A percentile compares a stretch with the other conserved stretches of the same genome.
phyloP scores from a whole-genome alignment of 805 yeast species.

The Nakazawaea wyomingensis region DNA sequence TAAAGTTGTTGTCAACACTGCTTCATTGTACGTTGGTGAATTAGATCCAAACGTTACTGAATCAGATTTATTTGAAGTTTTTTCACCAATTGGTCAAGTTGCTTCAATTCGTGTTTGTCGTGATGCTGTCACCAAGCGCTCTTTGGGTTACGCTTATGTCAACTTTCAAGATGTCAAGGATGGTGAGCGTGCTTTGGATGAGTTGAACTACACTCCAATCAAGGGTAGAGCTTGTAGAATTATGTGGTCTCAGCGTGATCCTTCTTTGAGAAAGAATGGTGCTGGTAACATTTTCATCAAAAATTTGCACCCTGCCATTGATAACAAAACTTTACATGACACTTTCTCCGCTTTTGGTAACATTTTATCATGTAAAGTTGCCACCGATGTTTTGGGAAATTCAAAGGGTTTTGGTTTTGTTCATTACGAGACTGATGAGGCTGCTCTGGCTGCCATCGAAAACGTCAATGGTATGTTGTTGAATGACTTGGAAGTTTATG shows the following conservation, averaged over 20 bases:
- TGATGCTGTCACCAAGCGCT: conserved; percentile 94
- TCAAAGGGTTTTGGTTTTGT: conserved; percentile 97
- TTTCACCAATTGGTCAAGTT: conserved; percentile 92
- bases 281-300: conserved; percentile 96
- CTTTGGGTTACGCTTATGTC: conserved; percentile 97
- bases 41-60: conserved; percentile 89
- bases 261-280: conserved; percentile 89
- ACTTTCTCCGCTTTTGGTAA: conserved; percentile 96
- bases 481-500: conserved; percentile 93
- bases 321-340: conserved; percentile 97
- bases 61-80: conserved; percentile 90
- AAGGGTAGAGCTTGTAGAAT: conserved; percentile 97
- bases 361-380: conserved; percentile 95
- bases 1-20: conserved; percentile 43
- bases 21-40: conserved; percentile 96
- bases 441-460: conserved; percentile 93
- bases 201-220: conserved; percentile 88
- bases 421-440: conserved; percentile 89
- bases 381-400: conserved; percentile 85
- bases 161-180: conserved; percentile 87
- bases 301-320: conserved; percentile 97
- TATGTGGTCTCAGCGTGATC: conserved; percentile 99
- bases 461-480: conserved; percentile 97
- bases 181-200: conserved; percentile 91
- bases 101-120: conserved; percentile 98